Base-by-base conservation (phyloP, 2,329 filamentous ascomycete species). In the Cladosporium cucumerinum region DNA sequence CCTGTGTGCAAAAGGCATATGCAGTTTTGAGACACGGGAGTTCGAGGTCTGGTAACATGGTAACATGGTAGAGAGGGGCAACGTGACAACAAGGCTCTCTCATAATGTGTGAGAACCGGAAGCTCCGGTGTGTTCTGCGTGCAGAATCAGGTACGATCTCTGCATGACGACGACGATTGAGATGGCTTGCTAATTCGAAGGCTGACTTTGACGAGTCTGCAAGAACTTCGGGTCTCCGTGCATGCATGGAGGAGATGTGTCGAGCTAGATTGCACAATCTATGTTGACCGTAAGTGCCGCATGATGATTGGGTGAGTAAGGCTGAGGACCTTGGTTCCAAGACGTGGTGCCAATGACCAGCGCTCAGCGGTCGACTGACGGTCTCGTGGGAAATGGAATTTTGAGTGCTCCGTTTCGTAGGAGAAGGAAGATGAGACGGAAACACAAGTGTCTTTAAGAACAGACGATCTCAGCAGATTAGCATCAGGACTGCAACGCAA, bases 21-120 rank as follows among this genome's bases (percentile, higher is more conserved):
- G 51, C 30, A 18, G 7, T 18, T 54, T 32, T 8, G 30, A 54
- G 51, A 28, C 51, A 54, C 51, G 51, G 30, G 51, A 23, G 51
- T 4, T 21, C 11, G 16, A 54, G n/a, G 14, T 21, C 28, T 21
- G 39, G 39, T 46, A 46, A n/a, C n/a, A 12, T 21, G 39, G 39
- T 46, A 46, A 54, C 51, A 54, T 54, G 51, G 51, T 54, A 54
- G 25, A 30, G 51, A 54, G 51, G 51, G 51, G 51, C 51, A 54
- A 54, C 26, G 32, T 54, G 25, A 28, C 51, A 32, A 54, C 26
- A 32, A n/a, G 25, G n/a, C 26, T 32, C 18, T 54, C 51, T 54
- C 51, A 54, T 32, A 32, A 21, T 26, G 5, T 14, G 18, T n/a
- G 51, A 54, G 18, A 54, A 32, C 18, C 51, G 51, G 51, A 54